Evolutionary conservation across 371 early-diverging fungal genomes (phyloP).

Genomic region (Syncephalastrum sp.): DNA sequence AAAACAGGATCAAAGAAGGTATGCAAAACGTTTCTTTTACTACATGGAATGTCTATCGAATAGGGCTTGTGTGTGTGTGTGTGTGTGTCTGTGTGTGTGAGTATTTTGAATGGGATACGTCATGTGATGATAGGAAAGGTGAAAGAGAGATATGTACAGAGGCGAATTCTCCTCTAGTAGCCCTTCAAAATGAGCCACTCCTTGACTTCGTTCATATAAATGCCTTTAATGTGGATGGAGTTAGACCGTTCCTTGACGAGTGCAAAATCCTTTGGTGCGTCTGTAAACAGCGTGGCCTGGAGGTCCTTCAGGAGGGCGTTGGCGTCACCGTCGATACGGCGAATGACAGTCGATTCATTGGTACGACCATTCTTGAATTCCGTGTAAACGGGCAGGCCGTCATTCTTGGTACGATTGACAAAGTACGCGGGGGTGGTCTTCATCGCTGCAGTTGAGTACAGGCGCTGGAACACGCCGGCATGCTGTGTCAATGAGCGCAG

Average conservation of each 20-base stretch:
- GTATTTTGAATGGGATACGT: too few species aligned
- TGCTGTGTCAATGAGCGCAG: too few species aligned
- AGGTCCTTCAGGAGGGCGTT: constrained; percentile 46
- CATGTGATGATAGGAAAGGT: neutral
- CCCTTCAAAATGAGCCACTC: constrained; percentile 64
- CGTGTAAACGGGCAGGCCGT: constrained; percentile 70
- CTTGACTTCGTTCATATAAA: constrained; percentile 48
- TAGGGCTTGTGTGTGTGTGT: too few species aligned
- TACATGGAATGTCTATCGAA: too few species aligned
- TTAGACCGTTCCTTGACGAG: constrained; percentile 37
- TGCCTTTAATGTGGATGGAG: constrained; percentile 59
- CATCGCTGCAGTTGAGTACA: constrained; percentile 22
- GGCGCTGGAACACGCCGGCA: constrained; percentile 13
- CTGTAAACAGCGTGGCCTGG: constrained; percentile 33
- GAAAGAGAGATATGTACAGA: neutral
- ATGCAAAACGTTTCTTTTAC: too few species aligned
- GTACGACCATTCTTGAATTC: constrained; percentile 73
- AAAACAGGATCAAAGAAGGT: too few species aligned
- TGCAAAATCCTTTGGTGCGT: constrained; percentile 33
- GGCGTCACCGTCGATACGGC: constrained; percentile 74
- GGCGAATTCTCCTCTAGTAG: constrained; percentile 34
- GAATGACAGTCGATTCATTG: constrained; percentile 64
- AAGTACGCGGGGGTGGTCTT: constrained; percentile 38
- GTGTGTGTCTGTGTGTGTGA: too few species aligned
- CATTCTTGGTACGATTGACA: constrained; percentile 58